Base-by-base conservation (phyloP, 225 moss, liverwort and hornwort genomes). In the Antitrichia curtipendula region DNA sequence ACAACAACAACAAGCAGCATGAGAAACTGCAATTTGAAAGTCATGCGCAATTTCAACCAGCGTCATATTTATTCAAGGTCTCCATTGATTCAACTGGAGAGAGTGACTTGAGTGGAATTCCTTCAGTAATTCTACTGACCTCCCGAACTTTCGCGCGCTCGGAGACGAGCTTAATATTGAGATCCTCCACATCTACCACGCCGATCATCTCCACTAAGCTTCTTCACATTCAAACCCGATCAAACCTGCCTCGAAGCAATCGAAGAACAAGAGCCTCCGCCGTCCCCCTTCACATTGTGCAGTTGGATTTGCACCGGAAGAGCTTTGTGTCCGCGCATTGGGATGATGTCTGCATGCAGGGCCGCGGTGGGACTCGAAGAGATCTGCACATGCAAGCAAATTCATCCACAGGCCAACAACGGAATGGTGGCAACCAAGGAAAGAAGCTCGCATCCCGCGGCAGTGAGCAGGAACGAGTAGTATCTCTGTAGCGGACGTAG, bases 121-220 rank as follows among this genome's bases (percentile, higher is more conserved):
- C 43, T 31, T 59, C 18, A n/a, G 80, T 15, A 45, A 61, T 47
- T 80, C 36, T 43, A 28, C 66, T 45, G 31, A 98, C 98, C 98
- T 97, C 98, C 43, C 99, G 95, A 52, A 92, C 82, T 96, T 95
- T 99, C 7, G 97, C 96, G 41, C 89, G 95, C 45, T 97, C 97
- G 17, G 96, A 97, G 66, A 87, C 92, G 78, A 99, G 95, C 87
- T 91, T 93, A 84, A 85, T 78, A 40, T 93, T 96, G 81, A 99
- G 93, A 86, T 95, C 95, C 95, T 99, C 99, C 87, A 96, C 96
- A 88, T 99, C 97, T 82, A 84, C 84, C 68, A 94, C 90, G 64
- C 92, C 91, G 43, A 97, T 88, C 94, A 93, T 94, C 86, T 88
- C 91, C 73, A 50, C 84, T n/a, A 50, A 82, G 45, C 47, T 63